Conservation (phyloP, 148 eudicot species). For the Cornus kousa region DNA sequence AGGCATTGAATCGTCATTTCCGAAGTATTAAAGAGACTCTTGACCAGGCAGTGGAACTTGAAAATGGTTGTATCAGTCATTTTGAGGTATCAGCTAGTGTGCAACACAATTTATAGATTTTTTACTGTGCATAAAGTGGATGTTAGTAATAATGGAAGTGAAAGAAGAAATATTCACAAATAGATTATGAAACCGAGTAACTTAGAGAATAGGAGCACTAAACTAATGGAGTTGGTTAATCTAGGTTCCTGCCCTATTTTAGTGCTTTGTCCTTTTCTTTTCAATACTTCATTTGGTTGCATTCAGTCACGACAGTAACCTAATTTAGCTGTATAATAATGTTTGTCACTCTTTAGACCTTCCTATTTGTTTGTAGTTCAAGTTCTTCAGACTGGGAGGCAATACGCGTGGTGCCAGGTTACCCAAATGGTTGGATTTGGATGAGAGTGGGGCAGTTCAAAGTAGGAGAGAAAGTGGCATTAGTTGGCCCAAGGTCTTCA, state of each 20-base stretch:
- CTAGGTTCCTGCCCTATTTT: neutral
- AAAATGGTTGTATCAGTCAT: conserved; percentile 70
- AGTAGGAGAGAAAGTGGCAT: neutral
- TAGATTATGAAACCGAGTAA: neutral
- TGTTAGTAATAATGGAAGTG: neutral
- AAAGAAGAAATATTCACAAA: neutral
- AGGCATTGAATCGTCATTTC: conserved; percentile 45
- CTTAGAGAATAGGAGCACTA: neutral
- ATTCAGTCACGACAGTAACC: neutral
- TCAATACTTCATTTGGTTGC: neutral
- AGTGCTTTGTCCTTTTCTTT: neutral
- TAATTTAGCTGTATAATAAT: neutral
- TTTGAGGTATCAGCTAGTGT: conserved; percentile 68
- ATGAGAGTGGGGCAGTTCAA: neutral
- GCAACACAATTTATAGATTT: neutral
- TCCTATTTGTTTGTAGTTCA: neutral
- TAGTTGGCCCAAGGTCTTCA: neutral
- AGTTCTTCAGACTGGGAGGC: neutral
- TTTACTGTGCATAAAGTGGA: neutral
- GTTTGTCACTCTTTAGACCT: neutral
- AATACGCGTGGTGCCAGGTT: neutral
- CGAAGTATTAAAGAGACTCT: conserved; percentile 47
- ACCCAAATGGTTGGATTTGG: neutral
- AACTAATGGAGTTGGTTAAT: neutral
- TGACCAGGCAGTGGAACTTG: conserved; percentile 65